Conservation (phyloP, 495 filamentous ascomycete genomes). For the Corynascus novoguineensis region DNA sequence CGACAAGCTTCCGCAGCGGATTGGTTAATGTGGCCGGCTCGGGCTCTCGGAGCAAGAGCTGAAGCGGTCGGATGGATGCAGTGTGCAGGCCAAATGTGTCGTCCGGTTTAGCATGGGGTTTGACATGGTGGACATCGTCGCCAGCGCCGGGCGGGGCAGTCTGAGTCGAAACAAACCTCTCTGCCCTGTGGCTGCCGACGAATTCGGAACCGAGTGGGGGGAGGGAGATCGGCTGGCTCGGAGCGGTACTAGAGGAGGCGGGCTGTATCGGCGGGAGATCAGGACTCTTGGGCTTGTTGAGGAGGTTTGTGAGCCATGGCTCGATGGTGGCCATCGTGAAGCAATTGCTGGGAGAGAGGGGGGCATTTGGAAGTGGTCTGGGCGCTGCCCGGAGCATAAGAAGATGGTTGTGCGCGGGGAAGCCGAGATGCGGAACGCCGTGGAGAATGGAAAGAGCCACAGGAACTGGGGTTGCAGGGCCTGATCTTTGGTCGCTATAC, state of each 20-base stretch:
- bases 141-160: constrained; percentile 33
- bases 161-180: constrained; percentile 31
- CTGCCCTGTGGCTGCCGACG: constrained; percentile 30
- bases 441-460: background rate
- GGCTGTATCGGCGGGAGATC: constrained; percentile 43
- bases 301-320: constrained; percentile 53
- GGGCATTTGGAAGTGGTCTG: constrained; percentile 29
- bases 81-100: constrained; percentile 14
- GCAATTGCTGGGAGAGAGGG: constrained; percentile 23
- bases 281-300: constrained; percentile 45
- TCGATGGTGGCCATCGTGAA: constrained; percentile 53
- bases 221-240: constrained; percentile 29
- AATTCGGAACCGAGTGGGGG: constrained; percentile 44
- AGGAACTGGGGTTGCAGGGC: background rate
- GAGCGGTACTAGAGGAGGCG: constrained; percentile 32
- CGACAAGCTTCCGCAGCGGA: constrained; percentile 44
- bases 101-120: constrained; percentile 7
- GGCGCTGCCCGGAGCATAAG: constrained; percentile 8
- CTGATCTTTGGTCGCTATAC: too few relatives aligned
- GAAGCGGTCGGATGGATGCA: constrained; percentile 23
- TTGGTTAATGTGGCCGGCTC: constrained; percentile 34
- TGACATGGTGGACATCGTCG: constrained; percentile 24
- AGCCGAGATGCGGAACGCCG: background rate
- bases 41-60: constrained; percentile 26
- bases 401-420: background rate